Percentiles rank a stretch among this genome's conserved stretches.
phyloP scores from a whole-genome alignment of 2,329 filamentous ascomycete genomes.

The Taxawa tesnikishii region DNA sequence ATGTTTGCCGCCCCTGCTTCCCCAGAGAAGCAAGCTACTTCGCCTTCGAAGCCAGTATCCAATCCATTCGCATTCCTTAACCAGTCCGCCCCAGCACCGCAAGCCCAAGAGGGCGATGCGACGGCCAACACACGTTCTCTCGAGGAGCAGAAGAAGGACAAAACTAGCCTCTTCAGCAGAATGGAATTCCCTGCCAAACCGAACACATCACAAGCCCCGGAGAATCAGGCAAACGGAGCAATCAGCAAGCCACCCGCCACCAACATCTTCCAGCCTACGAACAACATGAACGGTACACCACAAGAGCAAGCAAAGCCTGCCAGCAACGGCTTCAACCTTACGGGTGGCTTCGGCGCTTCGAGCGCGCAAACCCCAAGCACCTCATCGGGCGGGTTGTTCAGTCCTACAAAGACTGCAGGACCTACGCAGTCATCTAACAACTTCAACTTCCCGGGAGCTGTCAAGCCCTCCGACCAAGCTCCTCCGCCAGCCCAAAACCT shows the following conservation, averaged over 20 bases:
- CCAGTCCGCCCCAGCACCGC: background rate
- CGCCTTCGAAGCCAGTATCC: no score
- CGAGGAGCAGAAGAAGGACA: background rate
- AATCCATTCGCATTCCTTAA: background rate
- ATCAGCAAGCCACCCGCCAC: no score
- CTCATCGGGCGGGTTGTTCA: background rate
- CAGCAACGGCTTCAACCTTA: no score
- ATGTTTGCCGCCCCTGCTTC: background rate
- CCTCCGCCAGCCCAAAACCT: no score
- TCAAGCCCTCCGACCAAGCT: no score
- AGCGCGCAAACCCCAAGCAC: background rate
- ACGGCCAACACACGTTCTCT: no score
- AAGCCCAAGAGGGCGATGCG: no score
- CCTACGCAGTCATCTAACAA: slow-evolving; percentile 1
- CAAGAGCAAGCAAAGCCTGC: no score
- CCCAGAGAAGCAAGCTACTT: background rate
- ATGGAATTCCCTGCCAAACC: background rate
- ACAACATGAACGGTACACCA: no score
- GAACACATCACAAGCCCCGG: no score
- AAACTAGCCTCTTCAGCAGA: background rate
- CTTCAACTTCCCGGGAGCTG: slow-evolving; percentile 1
- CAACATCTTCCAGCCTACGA: no score
- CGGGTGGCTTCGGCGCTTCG: background rate
- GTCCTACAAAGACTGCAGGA: background rate
- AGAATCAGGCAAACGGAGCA: no score